Conservation (phyloP, 2,329 filamentous ascomycete species). For the Pezicula radicicola region DNA sequence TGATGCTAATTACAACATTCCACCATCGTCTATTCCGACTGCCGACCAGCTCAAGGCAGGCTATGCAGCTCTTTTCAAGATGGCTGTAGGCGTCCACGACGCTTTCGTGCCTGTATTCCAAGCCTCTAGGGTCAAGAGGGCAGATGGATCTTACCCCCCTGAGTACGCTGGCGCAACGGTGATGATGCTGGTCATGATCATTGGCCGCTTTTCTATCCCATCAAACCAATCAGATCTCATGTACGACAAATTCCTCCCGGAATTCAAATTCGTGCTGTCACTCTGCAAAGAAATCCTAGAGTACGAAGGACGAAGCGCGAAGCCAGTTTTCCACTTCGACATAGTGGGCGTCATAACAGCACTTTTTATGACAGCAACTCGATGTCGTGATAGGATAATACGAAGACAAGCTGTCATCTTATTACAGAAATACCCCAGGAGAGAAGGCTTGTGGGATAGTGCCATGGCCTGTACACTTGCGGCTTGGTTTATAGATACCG, state of each 20-base stretch:
- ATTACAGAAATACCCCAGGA: background rate
- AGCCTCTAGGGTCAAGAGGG: no score
- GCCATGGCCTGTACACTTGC: background rate
- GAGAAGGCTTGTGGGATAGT: background rate
- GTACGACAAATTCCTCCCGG: conserved; percentile 9
- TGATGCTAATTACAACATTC: no score
- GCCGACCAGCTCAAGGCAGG: no score
- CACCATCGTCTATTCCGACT: no score
- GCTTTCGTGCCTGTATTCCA: no score
- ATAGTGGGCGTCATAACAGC: background rate
- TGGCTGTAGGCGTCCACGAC: no score
- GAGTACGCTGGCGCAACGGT: background rate
- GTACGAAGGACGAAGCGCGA: background rate
- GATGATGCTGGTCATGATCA: background rate
- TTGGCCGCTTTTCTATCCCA: conserved; percentile 1
- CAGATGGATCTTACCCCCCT: no score
- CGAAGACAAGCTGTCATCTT: background rate
- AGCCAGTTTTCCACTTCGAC: conserved; percentile 27
- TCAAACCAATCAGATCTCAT: conserved; percentile 1
- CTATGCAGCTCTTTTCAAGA: no score
- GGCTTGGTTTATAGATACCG: background rate
- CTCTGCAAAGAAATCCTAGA: conserved; percentile 1
- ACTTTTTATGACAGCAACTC: background rate
- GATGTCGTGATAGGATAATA: background rate
- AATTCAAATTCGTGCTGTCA: conserved; percentile 4